A percentile compares a stretch with the other conserved stretches of the same genome.
Evolutionary conservation across 192 early-diverging fungal genomes (phyloP).

Genomic region (Coemansia sp.): DNA sequence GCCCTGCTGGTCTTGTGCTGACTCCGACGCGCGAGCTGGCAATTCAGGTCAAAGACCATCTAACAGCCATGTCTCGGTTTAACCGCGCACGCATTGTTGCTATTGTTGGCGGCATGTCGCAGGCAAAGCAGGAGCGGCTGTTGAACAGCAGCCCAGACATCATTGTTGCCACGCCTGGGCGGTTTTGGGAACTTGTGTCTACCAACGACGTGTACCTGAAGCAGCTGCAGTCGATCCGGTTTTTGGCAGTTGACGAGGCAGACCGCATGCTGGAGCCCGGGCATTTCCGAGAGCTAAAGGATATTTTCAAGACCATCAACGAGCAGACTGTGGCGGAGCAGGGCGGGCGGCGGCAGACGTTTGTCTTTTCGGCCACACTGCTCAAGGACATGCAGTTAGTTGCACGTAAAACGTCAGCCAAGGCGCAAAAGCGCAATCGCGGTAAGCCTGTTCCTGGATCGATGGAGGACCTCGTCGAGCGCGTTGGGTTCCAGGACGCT

Average conservation of each 20-base stretch:
- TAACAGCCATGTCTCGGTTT: slow-evolving; percentile 59
- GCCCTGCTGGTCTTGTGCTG: slow-evolving; percentile 68
- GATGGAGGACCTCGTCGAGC: slow-evolving; percentile 72
- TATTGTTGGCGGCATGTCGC: slow-evolving; percentile 93
- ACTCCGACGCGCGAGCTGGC: slow-evolving; percentile 95
- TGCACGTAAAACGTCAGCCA: slow-evolving; percentile 24
- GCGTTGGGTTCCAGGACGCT: slow-evolving; percentile 74
- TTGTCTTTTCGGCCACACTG: slow-evolving; percentile 93
- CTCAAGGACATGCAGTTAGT: slow-evolving; percentile 51
- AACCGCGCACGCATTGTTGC: slow-evolving; percentile 60
- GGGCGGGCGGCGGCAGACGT: slow-evolving; percentile 72
- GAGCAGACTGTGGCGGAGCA: slow-evolving; percentile 22
- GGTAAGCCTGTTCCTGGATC: slow-evolving; percentile 41
- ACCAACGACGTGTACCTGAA: slow-evolving; percentile 61
- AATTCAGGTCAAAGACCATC: slow-evolving; percentile 87
- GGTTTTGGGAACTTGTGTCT: slow-evolving; percentile 67
- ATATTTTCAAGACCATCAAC: slow-evolving; percentile 59
- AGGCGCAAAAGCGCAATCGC: slow-evolving; percentile 22
- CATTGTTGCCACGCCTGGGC: slow-evolving; percentile 81
- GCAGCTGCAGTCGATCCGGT: slow-evolving; percentile 61
- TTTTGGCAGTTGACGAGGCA: slow-evolving; percentile 81
- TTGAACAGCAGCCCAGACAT: slow-evolving; percentile 67
- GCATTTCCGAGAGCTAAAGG: slow-evolving; percentile 72
- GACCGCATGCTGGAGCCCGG: slow-evolving; percentile 81
- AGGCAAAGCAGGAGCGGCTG: slow-evolving; percentile 84